A percentile compares a stretch with the other conserved stretches of the same genome.
These are phyloP conservation scores for Staphylotrichum longicolle DNA, from an alignment of 495 filamentous ascomycete genomes.

Conservation along the genomic window DNA sequence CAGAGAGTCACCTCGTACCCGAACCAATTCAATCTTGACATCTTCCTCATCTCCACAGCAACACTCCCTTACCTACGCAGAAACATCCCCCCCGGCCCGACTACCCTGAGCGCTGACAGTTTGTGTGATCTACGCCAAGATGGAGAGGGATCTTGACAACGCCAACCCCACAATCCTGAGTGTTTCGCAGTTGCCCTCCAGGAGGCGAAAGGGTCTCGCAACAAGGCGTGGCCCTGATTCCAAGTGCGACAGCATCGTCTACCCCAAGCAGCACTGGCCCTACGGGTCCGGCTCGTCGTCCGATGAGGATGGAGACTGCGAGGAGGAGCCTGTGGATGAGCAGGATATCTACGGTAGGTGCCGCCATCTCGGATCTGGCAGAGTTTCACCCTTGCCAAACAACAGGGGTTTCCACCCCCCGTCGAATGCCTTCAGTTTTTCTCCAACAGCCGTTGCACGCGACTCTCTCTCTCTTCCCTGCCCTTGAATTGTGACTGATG, in stretches of 20 bases:
- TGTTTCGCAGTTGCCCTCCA: slow-evolving; percentile 84
- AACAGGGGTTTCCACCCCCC: not conserved
- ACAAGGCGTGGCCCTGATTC: slow-evolving; percentile 33
- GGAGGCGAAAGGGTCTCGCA: slow-evolving; percentile 39
- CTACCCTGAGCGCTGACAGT: too few species aligned
- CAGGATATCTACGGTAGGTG: slow-evolving; percentile 89
- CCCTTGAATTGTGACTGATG: slow-evolving; percentile 32
- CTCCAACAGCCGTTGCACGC: not conserved
- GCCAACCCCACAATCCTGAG: slow-evolving; percentile 93
- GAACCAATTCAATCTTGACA: too few species aligned
- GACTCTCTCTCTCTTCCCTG: too few species aligned
- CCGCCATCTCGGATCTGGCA: not conserved
- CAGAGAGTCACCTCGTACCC: too few species aligned
- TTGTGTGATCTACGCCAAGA: slow-evolving; percentile 11
- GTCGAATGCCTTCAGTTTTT: slow-evolving; percentile 8
- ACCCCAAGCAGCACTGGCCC: slow-evolving; percentile 34
- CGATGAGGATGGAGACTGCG: slow-evolving; percentile 44
- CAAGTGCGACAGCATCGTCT: slow-evolving; percentile 39
- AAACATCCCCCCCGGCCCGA: too few species aligned
- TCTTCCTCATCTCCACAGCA: too few species aligned
- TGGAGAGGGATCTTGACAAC: slow-evolving; percentile 61
- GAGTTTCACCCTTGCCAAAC: not conserved
- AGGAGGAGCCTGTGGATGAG: slow-evolving; percentile 83
- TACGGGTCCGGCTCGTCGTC: slow-evolving; percentile 29
- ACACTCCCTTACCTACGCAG: too few species aligned